These are phyloP conservation scores for Pyrrhoderma lamaoense DNA, from an alignment of 1,284 basidiomycete genomes.

Conservation along the genomic window DNA sequence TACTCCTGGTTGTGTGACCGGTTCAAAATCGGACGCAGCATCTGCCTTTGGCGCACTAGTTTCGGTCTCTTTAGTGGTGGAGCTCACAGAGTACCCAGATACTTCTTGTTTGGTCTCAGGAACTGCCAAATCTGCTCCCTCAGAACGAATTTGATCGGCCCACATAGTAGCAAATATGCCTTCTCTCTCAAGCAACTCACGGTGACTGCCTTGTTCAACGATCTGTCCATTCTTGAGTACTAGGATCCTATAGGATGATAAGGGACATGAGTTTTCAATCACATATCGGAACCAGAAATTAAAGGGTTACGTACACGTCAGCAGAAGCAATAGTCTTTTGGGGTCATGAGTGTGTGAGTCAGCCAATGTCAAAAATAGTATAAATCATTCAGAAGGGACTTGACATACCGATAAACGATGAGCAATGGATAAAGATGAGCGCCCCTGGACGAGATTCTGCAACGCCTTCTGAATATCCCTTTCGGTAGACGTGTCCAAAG, in stretches of 20 bases:
- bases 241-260: conserved; percentile 49
- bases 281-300: background rate
- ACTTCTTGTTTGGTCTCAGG: conserved; percentile 32
- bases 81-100: conserved; percentile 33
- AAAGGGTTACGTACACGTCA: conserved; percentile 44
- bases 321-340: conserved; percentile 66
- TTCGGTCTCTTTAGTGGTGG: conserved; percentile 11
- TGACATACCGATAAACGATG: conserved; percentile 67
- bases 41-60: conserved; percentile 18
- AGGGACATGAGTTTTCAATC: conserved; percentile 6
- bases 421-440: conserved; percentile 74
- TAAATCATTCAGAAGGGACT: conserved; percentile 7
- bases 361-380: conserved; percentile 6
- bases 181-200: conserved; percentile 59
- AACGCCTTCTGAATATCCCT: conserved; percentile 80
- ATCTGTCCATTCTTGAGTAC: conserved; percentile 79
- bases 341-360: conserved; percentile 19
- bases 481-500: conserved; percentile 78
- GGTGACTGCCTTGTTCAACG: conserved; percentile 69
- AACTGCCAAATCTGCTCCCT: conserved; percentile 32
- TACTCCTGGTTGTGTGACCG: conserved; percentile 22
- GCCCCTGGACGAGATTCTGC: conserved; percentile 60
- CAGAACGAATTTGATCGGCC: conserved; percentile 66
- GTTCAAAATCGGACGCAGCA: conserved; percentile 22
- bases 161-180: conserved; percentile 78